phyloP scores from a whole-genome alignment of 371 early-diverging fungal genomes.

The Choanephora cucurbitarum region DNA sequence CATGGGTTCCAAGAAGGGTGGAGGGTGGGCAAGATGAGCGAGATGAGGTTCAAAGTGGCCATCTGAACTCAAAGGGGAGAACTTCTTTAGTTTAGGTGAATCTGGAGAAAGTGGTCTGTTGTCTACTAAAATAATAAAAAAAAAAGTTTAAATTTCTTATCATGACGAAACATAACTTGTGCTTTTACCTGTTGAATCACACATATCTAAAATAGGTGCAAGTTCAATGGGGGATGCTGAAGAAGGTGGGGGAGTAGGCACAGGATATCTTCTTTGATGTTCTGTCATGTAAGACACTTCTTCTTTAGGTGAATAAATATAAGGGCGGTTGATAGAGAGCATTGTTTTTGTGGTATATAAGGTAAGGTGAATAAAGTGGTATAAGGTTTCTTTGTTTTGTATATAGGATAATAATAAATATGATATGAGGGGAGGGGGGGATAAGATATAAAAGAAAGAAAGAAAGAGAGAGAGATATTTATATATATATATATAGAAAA shows the following conservation, averaged over 20 bases:
- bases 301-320: not conserved
- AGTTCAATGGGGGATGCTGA: conserved; percentile 27
- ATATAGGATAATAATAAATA: too few relatives aligned
- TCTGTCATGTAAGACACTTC: not conserved
- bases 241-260: conserved; percentile 20
- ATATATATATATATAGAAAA: conserved; percentile 1
- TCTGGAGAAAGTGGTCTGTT: conserved; percentile 33
- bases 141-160: not conserved
- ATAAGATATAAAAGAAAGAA: conserved; percentile 2
- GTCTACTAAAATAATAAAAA: conserved; percentile 12
- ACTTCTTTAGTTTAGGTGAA: conserved; percentile 23
- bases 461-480: conserved; percentile 3
- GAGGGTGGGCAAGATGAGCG: conserved; percentile 5
- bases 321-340: conserved; percentile 7
- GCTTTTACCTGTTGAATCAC: conserved; percentile 13
- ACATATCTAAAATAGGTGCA: conserved; percentile 27
- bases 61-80: not conserved
- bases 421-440: not conserved
- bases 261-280: conserved; percentile 10
- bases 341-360: conserved; percentile 13
- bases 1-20: conserved; percentile 27
- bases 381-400: too few relatives aligned
- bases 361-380: conserved; percentile 2
- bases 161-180: not conserved
- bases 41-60: conserved; percentile 4